Evolutionary conservation across 768 basidiomycete genomes (phyloP).

Genomic region (Rhizopogon vinicolor): DNA sequence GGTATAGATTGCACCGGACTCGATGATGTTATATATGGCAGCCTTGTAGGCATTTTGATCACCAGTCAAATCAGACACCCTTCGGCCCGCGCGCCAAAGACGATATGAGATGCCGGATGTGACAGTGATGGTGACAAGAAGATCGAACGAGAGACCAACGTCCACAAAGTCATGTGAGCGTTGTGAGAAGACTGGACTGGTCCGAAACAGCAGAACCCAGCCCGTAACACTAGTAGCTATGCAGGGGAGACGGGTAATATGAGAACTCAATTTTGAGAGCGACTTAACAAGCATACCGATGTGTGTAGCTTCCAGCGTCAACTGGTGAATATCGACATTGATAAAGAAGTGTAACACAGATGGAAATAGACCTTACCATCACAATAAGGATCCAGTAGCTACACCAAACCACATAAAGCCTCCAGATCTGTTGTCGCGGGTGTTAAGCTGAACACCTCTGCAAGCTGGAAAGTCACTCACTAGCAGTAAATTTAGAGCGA

Average conservation of each 20-base stretch:
- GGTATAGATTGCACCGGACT: constrained; percentile 9
- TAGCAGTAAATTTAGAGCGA: constrained; percentile 4
- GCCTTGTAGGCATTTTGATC: constrained; percentile 4
- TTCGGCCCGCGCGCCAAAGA: constrained; percentile 7
- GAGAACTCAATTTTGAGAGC: not conserved
- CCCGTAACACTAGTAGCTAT: not conserved
- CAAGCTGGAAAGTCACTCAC: not conserved
- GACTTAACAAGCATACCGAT: not conserved
- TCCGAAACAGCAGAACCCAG: not conserved
- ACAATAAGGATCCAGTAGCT: constrained; percentile 1
- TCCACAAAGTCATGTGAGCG: constrained; percentile 3
- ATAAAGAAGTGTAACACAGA: not conserved
- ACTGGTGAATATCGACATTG: not conserved
- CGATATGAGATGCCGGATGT: constrained; percentile 12
- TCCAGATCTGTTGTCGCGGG: constrained; percentile 1
- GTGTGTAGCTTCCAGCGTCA: constrained; percentile 4
- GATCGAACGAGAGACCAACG: constrained; percentile 10
- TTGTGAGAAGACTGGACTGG: not conserved
- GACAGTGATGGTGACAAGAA: constrained; percentile 8
- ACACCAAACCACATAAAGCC: constrained; percentile 5
- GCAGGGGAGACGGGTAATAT: not conserved
- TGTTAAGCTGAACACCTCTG: not conserved
- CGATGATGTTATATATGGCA: constrained; percentile 14
- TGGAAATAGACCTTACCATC: not conserved
- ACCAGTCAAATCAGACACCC: not conserved